These are phyloP conservation scores for Boletus subcaerulescens DNA, from an alignment of 768 basidiomycete genomes.

Conservation along the genomic window DNA sequence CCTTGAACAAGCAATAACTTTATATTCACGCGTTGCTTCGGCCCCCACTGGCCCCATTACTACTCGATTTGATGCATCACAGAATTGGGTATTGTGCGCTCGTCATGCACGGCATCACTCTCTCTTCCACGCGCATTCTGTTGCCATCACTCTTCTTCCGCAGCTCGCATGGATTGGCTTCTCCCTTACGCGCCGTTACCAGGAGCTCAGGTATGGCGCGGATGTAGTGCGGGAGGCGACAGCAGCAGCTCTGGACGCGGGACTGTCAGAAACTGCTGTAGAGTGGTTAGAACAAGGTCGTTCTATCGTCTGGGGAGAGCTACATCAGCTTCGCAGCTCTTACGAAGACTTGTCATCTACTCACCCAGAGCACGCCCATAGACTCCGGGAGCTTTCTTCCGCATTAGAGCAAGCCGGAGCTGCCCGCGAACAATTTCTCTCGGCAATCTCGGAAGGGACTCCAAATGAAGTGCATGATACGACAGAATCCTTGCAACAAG, in stretches of 20 bases:
- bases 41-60: not conserved
- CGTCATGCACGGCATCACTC: not conserved
- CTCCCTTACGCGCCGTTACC: not conserved
- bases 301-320: conserved; percentile 13
- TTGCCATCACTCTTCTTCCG: conserved; percentile 20
- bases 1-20: not conserved
- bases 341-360: conserved; percentile 1
- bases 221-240: conserved; percentile 22
- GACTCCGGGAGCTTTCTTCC: not conserved
- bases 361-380: conserved; percentile 7
- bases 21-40: conserved; percentile 2
- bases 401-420: not conserved
- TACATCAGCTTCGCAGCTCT: conserved; percentile 13
- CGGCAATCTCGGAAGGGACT: not conserved
- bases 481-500: not conserved
- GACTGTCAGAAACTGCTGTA: not conserved
- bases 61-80: conserved; percentile 2
- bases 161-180: conserved; percentile 7
- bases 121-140: conserved; percentile 18
- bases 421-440: not conserved
- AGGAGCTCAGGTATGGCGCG: not conserved
- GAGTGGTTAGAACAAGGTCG: conserved; percentile 19
- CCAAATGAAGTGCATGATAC: too few species aligned
- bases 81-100: conserved; percentile 5
- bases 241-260: conserved; percentile 17